Base-by-base conservation (phyloP, 2,329 filamentous ascomycete genomes). In the Epichloe sibirici region DNA sequence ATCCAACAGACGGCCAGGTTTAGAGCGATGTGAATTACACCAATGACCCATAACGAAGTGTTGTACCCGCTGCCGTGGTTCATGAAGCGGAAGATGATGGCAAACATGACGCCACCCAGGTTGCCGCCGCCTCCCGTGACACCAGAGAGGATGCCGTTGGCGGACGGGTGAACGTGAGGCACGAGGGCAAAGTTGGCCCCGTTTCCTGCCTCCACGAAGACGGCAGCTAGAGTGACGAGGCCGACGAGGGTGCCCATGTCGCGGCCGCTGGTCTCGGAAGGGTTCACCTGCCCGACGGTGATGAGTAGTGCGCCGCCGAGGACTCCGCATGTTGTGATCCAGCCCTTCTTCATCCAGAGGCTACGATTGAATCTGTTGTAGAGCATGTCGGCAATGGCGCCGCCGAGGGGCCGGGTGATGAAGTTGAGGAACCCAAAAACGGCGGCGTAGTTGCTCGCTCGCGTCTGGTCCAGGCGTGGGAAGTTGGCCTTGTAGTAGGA, bases 121-220 rank as follows among this genome's bases (percentile, higher is more conserved):
- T 95, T 96, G 1, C 90, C 90, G 8, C 79, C 75, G 0, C 86
- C 89, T 9, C 90, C 90, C 0, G 88, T 85, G 38, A 87, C 72
- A 12, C 90, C 90, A 1, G 85, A 87, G 6, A 95, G 77, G 52
- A 78, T 65, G 13, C 88, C 90, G 66, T 95, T 95, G 55, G 88
- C 87, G 55, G 77, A 78, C 1, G 88, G 88, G 67, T 90, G 86
- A 1, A 95, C 85, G 64, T 95, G 90, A 3, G 90, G 89, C 25
- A 95, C 85, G 5, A 95, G 76, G 0, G 88, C 81, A 67, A 93
- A 95, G 70, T 88, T 93, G 42, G 88, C 83, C 0, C 90, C 90
- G 64, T 95, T 95, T 43, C 83, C 83, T 2, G 86, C 88, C 66
- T 94, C 88, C 44, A 90, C 70, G 71, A 95, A 95, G 64, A 95